phyloP scores from a whole-genome alignment of 306 rosid genomes.

The Prunus fruticosa region DNA sequence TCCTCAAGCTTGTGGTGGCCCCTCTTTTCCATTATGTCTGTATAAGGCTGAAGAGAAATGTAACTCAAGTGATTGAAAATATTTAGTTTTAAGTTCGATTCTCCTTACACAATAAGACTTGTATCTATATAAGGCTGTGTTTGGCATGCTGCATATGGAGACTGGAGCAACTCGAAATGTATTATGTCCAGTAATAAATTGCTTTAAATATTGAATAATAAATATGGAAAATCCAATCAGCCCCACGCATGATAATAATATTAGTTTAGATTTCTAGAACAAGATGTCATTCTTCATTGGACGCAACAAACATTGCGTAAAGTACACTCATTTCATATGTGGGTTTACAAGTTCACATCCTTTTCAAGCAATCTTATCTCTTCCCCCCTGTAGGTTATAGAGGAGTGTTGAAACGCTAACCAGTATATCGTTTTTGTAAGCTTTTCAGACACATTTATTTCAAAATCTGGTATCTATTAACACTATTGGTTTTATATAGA shows the following conservation, averaged over 20 bases:
- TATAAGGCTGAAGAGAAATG: too few relatives aligned
- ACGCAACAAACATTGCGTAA: slow-evolving; percentile 10
- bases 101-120: too few relatives aligned
- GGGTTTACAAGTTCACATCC: not conserved
- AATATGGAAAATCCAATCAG: not conserved
- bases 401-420: too few relatives aligned
- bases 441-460: not conserved
- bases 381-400: too few relatives aligned
- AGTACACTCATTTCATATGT: not conserved
- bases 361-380: not conserved
- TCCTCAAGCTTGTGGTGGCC: not conserved
- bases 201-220: not conserved
- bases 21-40: too few relatives aligned
- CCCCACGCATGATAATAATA: not conserved
- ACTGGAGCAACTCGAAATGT: not conserved
- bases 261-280: not conserved
- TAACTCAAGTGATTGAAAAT: too few relatives aligned
- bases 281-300: not conserved
- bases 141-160: not conserved
- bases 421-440: not conserved
- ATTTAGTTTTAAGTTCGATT: too few relatives aligned
- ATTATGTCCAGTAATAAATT: not conserved
- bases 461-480: not conserved
- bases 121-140: not conserved
- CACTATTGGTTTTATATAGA: not conserved